Conservation (phyloP, 345 rosid genomes). For the Eucalyptus polybractea region DNA sequence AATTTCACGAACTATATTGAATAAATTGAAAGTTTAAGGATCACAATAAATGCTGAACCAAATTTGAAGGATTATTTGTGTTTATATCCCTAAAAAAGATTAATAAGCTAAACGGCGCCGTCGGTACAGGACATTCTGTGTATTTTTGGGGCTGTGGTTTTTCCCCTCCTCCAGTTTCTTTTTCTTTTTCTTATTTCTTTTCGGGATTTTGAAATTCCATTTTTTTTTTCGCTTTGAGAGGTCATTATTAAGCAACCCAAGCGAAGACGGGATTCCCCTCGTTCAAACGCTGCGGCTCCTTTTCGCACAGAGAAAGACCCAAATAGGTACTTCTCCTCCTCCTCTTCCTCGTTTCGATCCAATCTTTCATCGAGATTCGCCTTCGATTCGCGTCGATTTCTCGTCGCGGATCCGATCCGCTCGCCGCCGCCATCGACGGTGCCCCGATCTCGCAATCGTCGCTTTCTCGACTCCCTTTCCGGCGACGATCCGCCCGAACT, state of each 20-base stretch:
- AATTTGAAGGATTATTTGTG: background rate
- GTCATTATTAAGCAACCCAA: background rate
- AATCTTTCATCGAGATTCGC: background rate
- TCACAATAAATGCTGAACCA: rapidly evolving
- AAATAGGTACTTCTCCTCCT: background rate
- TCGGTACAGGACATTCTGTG: background rate
- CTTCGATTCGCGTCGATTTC: background rate
- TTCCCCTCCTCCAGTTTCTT: background rate
- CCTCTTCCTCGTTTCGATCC: background rate
- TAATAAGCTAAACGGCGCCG: background rate
- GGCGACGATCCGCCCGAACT: background rate
- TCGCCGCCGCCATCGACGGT: background rate
- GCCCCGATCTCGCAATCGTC: background rate
- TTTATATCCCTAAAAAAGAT: background rate
- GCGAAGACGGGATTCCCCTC: background rate
- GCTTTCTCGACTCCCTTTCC: background rate
- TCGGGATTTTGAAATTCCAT: background rate
- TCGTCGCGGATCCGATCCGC: background rate
- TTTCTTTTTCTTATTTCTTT: background rate
- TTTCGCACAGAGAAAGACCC: background rate
- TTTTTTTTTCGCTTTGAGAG: background rate
- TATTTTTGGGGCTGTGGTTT: background rate
- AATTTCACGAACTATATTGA: rapidly evolving
- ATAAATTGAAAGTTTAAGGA: rapidly evolving
- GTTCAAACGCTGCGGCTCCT: background rate